These are phyloP conservation scores for Colletotrichum plurivorum DNA, from an alignment of 2,329 filamentous ascomycete genomes.

Conservation along the genomic window DNA sequence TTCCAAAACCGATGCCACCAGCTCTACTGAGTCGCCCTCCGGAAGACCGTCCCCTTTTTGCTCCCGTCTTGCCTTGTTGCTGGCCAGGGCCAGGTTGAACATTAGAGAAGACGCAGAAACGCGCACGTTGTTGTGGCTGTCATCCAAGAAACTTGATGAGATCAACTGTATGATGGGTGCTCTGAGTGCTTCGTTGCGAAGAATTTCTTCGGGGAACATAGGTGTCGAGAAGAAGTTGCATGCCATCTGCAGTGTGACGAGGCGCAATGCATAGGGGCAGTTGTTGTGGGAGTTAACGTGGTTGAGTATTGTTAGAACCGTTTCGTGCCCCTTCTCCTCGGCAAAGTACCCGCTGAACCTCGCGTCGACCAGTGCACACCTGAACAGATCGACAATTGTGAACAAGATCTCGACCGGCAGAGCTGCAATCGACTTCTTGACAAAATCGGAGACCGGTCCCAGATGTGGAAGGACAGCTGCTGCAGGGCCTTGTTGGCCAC, in stretches of 20 bases:
- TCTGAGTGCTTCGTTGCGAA: conserved; percentile 66
- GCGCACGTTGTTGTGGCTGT: conserved; percentile 79
- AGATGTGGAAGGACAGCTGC: conserved; percentile 81
- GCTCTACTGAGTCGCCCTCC: conserved; percentile 82
- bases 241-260: conserved; percentile 85
- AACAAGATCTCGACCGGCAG: conserved; percentile 80
- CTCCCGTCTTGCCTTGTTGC: conserved; percentile 75
- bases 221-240: conserved; percentile 88
- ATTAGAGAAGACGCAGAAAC: conserved; percentile 87
- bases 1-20: conserved; percentile 86
- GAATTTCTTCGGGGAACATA: conserved; percentile 77
- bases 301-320: conserved; percentile 73
- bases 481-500: conserved; percentile 69
- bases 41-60: conserved; percentile 71
- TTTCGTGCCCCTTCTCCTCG: conserved; percentile 77
- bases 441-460: conserved; percentile 71
- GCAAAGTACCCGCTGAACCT: conserved; percentile 87
- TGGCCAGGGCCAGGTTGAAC: conserved; percentile 83
- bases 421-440: conserved; percentile 67
- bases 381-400: conserved; percentile 86
- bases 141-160: conserved; percentile 84
- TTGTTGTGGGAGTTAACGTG: conserved; percentile 68
- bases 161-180: conserved; percentile 76
- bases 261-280: conserved; percentile 85
- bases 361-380: conserved; percentile 82